Evolutionary conservation across 2,329 filamentous ascomycete species (phyloP).

Genomic region (Talaromyces sp.): DNA sequence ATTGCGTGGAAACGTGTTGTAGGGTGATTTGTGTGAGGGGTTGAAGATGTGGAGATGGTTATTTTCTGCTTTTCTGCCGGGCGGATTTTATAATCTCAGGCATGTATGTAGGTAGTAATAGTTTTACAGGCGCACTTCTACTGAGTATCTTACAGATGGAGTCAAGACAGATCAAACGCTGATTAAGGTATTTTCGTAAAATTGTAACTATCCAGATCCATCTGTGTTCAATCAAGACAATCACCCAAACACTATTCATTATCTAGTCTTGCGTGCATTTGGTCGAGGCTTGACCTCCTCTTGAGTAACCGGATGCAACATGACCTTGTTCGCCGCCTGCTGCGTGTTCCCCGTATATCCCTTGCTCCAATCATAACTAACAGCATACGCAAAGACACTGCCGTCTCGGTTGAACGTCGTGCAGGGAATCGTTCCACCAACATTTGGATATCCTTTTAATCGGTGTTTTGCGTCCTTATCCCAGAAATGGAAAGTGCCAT

Average conservation of each 20-base stretch:
- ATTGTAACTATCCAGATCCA: neutral
- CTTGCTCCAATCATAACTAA: constrained; percentile 98
- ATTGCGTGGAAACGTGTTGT: too few relatives aligned
- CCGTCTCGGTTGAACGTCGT: constrained; percentile 89
- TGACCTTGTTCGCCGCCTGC: constrained; percentile 67
- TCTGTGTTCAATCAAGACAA: neutral
- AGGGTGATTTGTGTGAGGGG: too few relatives aligned
- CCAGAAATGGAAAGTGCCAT: constrained; percentile 77
- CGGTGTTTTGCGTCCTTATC: constrained; percentile 88
- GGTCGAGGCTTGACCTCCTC: constrained; percentile 58
- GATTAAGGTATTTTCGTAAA: neutral
- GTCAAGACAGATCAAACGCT: neutral
- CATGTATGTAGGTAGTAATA: neutral
- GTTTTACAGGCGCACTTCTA: neutral
- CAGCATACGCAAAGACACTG: constrained; percentile 77
- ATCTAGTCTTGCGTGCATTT: constrained; percentile 40
- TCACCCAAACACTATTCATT: too few relatives aligned
- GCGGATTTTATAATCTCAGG: constrained; percentile 5
- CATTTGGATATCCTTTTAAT: constrained; percentile 79
- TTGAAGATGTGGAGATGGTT: neutral
- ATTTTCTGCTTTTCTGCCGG: constrained; percentile 7
- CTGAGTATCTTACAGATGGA: neutral
- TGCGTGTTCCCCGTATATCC: constrained; percentile 81
- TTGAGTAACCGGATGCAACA: constrained; percentile 70
- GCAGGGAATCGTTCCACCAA: constrained; percentile 79